phyloP scores from a whole-genome alignment of 2,329 filamentous ascomycete species.

The Trichoderma simmonsii region DNA sequence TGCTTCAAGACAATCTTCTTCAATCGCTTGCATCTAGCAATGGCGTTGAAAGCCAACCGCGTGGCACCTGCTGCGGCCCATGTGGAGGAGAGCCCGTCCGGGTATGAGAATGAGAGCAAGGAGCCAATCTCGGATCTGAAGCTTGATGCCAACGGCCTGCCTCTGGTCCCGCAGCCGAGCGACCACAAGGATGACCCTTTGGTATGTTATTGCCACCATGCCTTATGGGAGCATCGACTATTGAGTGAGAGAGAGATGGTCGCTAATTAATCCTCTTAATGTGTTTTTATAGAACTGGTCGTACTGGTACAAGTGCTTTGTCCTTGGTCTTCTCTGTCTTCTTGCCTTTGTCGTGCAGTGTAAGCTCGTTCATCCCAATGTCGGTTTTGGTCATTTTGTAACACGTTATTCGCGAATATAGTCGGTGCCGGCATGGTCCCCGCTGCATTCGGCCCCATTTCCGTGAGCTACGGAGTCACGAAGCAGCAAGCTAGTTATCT shows the following conservation, averaged over 20 bases:
- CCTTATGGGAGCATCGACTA: not conserved
- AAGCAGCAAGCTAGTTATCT: constrained; percentile 8
- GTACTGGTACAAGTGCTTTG: constrained; percentile 6
- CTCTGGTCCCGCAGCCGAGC: constrained; percentile 12
- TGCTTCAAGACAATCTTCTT: not conserved
- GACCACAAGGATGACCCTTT: constrained; percentile 15
- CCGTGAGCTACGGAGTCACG: not conserved
- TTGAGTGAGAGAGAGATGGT: not conserved
- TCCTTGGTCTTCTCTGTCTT: constrained; percentile 5
- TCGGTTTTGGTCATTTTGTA: not conserved
- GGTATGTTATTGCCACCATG: not conserved
- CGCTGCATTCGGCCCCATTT: constrained; percentile 4
- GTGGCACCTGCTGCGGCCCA: not conserved
- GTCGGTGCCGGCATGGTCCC: constrained; percentile 15
- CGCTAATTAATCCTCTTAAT: not conserved
- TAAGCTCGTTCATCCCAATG: not conserved
- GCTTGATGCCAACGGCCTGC: constrained; percentile 1
- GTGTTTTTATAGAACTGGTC: not conserved
- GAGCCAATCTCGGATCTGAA: not conserved
- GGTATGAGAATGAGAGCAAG: constrained; percentile 5
- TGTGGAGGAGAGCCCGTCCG: constrained; percentile 1
- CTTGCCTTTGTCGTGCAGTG: constrained; percentile 13
- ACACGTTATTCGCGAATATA: not conserved
- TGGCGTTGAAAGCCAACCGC: not conserved
- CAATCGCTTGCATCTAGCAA: not conserved